Evolutionary conservation across 2,329 filamentous ascomycete genomes (phyloP).

Genomic region (Cladophialophora bantiana): DNA sequence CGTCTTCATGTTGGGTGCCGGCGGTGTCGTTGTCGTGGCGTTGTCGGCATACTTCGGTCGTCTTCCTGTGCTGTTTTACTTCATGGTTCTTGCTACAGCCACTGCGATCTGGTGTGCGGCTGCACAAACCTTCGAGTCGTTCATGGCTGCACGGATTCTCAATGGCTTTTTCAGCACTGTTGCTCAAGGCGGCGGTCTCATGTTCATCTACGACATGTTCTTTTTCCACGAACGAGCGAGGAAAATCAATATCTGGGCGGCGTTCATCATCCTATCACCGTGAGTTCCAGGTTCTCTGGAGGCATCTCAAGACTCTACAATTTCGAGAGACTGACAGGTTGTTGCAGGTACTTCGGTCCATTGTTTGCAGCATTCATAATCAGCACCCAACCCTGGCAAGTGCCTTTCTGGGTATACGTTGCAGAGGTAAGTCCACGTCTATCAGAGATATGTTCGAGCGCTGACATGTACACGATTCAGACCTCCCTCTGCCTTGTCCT

Average conservation of each 20-base stretch:
- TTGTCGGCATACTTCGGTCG: conserved; percentile 54
- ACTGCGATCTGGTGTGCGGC: conserved; percentile 52
- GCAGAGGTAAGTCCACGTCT: conserved; percentile 37
- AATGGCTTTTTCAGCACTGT: conserved; percentile 56
- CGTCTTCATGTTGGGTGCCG: conserved; percentile 54
- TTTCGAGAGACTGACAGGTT: not conserved
- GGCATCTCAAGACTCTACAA: not conserved
- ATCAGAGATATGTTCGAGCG: not conserved
- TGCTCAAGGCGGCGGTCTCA: conserved; percentile 51
- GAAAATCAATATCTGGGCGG: conserved; percentile 51
- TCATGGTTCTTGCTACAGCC: conserved; percentile 46
- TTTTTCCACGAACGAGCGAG: conserved; percentile 51
- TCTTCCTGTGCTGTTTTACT: conserved; percentile 52
- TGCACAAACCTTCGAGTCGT: conserved; percentile 48
- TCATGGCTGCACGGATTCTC: conserved; percentile 53
- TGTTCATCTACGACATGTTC: conserved; percentile 54
- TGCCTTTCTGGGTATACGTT: conserved; percentile 48
- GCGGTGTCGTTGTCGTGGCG: conserved; percentile 50
- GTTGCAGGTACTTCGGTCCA: conserved; percentile 38
- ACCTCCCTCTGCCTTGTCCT: conserved; percentile 45
- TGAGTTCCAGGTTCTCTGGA: not conserved
- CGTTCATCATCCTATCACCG: conserved; percentile 46
- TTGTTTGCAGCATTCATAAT: conserved; percentile 48
- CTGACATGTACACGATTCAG: conserved; percentile 11
- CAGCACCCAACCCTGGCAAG: conserved; percentile 47